A percentile compares a stretch with the other conserved stretches of the same genome.
Conservation (phyloP, 805 yeast species). For the Barnettozyma sp. region DNA sequence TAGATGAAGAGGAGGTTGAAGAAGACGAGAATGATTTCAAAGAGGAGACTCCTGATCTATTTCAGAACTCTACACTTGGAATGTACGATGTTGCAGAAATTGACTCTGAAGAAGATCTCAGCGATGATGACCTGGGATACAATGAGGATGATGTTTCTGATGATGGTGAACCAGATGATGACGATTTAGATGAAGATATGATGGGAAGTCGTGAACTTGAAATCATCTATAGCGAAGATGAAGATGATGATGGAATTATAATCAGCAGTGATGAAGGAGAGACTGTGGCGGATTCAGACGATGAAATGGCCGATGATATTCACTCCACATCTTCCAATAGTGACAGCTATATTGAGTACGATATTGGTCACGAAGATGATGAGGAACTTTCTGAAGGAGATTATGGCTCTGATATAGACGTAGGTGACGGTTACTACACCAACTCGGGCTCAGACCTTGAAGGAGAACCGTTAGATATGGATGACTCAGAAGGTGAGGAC, state of each 20-base stretch:
- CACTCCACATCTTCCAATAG: conserved; percentile 10
- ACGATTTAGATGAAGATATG: conserved; percentile 19
- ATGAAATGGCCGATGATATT: conserved; percentile 10
- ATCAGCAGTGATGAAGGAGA: conserved; percentile 26
- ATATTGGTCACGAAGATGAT: conserved; percentile 15
- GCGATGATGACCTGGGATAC: conserved; percentile 42
- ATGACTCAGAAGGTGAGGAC: conserved; percentile 13
- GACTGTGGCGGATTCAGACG: conserved; percentile 15
- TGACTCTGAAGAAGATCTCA: conserved; percentile 57
- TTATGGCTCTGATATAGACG: conserved; percentile 11
- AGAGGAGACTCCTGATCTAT: conserved; percentile 73
- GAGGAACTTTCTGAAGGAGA: conserved; percentile 21
- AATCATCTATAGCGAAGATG: conserved; percentile 30
- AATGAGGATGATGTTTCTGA: conserved; percentile 34
- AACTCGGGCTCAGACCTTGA: conserved; percentile 24
- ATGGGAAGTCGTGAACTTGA: conserved; percentile 20
- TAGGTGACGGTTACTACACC: conserved; percentile 16
- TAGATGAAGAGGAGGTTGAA: conserved; percentile 50
- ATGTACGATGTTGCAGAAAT: conserved; percentile 84
- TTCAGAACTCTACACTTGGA: conserved; percentile 84
- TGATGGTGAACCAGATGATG: conserved; percentile 29
- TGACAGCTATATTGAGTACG: conserved; percentile 12
- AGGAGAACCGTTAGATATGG: conserved; percentile 14
- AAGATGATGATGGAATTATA: conserved; percentile 27
- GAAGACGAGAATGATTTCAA: conserved; percentile 51